Evolutionary conservation across 805 yeast species (phyloP).

Genomic region (Zygosaccharomyces lentus): DNA sequence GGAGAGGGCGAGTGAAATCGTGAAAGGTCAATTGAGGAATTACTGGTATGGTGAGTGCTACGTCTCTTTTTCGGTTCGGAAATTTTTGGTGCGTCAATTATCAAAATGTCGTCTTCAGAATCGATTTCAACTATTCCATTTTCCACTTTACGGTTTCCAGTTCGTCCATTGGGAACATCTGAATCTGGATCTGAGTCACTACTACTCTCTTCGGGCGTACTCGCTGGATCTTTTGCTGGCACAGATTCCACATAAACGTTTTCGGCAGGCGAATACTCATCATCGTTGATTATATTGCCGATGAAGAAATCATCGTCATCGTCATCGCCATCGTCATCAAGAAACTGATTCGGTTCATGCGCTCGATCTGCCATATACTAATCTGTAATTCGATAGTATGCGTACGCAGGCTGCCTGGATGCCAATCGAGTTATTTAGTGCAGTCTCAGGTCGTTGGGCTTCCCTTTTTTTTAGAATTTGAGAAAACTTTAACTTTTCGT

Average conservation of each 20-base stretch:
- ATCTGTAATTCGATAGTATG: neutral
- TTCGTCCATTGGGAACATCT: neutral
- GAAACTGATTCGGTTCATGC: neutral
- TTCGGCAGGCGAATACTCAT: conserved; percentile 2
- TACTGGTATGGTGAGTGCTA: conserved; percentile 1
- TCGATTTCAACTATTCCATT: neutral
- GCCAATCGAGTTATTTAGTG: neutral
- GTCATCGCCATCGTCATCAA: conserved; percentile 6
- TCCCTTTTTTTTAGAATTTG: neutral
- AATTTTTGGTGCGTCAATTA: conserved; percentile 1
- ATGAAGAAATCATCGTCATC: conserved; percentile 15
- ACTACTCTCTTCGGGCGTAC: neutral
- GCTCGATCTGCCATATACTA: neutral
- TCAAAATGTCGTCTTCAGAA: conserved; percentile 4
- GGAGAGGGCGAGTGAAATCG: conserved; percentile 4
- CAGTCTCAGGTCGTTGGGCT: neutral
- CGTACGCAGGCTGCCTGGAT: too few species aligned
- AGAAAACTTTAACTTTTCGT: too few species aligned
- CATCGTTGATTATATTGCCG: conserved; percentile 9
- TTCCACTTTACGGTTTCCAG: neutral
- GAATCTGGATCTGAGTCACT: neutral
- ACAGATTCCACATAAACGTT: conserved; percentile 11
- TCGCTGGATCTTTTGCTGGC: neutral
- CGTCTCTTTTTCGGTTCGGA: neutral
- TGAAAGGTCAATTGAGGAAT: neutral